Conservation (phyloP, 306 rosid species). For the Amphicarpaea edgeworthii region DNA sequence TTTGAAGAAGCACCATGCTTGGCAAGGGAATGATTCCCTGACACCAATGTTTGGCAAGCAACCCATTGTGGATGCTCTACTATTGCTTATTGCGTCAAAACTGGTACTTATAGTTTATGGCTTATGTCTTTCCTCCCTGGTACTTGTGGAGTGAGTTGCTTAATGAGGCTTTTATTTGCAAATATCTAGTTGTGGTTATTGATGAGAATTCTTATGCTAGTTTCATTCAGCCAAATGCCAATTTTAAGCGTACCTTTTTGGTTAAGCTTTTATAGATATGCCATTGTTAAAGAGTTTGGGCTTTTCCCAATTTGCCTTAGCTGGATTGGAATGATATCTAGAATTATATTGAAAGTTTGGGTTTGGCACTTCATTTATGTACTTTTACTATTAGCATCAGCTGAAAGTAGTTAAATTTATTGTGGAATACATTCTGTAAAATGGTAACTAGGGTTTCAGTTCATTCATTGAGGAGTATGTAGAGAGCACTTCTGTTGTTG, state of each 20-base stretch:
- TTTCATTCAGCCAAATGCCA: background rate
- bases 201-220: constrained; percentile 5
- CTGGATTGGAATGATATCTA: background rate
- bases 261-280: background rate
- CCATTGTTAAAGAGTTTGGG: background rate
- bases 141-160: background rate
- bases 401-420: background rate
- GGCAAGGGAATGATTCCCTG: no score
- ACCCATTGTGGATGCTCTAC: no score
- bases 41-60: no score
- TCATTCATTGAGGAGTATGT: background rate
- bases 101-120: background rate
- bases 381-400: background rate
- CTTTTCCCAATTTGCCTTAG: background rate
- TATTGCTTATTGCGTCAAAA: background rate
- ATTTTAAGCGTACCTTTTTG: background rate
- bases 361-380: background rate
- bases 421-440: background rate
- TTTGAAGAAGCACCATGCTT: no score
- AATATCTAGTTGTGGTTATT: background rate
- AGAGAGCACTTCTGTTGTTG: background rate
- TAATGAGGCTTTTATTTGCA: background rate
- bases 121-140: background rate
- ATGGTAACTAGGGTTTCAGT: background rate
- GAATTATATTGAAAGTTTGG: constrained; percentile 1